These are phyloP conservation scores for Deinandra increscens DNA, from an alignment of 129 eudicot species.

Conservation along the genomic window DNA sequence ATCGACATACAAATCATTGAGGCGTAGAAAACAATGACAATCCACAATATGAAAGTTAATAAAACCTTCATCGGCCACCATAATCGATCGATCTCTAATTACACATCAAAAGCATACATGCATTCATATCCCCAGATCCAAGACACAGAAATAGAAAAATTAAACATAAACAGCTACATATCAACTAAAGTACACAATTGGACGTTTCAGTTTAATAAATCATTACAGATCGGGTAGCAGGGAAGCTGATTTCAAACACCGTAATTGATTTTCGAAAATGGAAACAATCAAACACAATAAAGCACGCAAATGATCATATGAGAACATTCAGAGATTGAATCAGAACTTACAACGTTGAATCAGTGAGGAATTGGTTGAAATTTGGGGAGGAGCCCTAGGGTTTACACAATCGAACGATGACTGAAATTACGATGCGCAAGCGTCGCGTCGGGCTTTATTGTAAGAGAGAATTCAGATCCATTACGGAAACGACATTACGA, in stretches of 20 bases:
- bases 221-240: constrained; percentile 20
- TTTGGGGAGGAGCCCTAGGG: constrained; percentile 20
- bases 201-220: not conserved
- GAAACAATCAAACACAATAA: not conserved
- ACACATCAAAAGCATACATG: constrained; percentile 15
- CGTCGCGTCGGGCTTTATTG: not conserved
- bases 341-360: constrained; percentile 24
- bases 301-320: not conserved
- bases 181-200: not conserved
- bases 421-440: not conserved
- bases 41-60: not conserved
- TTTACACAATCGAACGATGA: not conserved
- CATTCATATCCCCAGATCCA: constrained; percentile 27
- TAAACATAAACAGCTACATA: not conserved
- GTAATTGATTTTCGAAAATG: not conserved
- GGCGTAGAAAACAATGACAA: not conserved
- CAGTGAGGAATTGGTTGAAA: not conserved
- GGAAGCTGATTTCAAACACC: constrained; percentile 7
- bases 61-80: constrained; percentile 7
- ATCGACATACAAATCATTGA: constrained; percentile 20
- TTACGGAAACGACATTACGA: not conserved
- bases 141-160: not conserved
- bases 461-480: not conserved
- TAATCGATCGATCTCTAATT: constrained; percentile 13
- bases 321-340: not conserved